Evolutionary conservation across 352 stramenopile genomes (phyloP).

Genomic region (Phytophthora pluvialis): DNA sequence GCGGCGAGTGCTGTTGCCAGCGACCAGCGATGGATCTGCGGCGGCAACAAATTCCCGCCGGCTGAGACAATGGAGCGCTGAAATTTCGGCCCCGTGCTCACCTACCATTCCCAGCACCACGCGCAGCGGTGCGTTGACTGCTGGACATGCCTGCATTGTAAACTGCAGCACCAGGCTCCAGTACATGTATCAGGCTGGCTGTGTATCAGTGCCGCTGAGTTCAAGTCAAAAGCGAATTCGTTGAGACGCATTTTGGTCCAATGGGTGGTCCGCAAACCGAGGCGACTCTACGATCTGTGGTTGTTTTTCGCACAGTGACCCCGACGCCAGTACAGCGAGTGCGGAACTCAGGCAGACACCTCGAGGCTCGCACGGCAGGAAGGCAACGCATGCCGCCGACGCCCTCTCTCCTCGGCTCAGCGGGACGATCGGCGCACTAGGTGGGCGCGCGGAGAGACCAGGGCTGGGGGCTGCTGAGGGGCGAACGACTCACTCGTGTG

Average conservation of each 20-base stretch:
- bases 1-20: background rate
- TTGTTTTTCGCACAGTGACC: constrained; percentile 43
- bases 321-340: constrained; percentile 35
- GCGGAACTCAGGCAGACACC: constrained; percentile 33
- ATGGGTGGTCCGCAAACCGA: constrained; percentile 15
- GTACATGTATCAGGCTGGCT: background rate
- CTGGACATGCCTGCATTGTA: background rate
- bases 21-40: background rate
- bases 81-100: background rate
- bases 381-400: constrained; percentile 40
- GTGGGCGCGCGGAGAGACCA: constrained; percentile 4
- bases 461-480: constrained; percentile 1
- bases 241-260: constrained; percentile 30
- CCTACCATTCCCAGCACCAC: background rate
- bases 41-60: constrained; percentile 6
- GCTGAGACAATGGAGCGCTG: background rate
- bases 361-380: constrained; percentile 8
- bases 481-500: constrained; percentile 19
- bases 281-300: constrained; percentile 44
- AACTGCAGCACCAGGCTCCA: background rate
- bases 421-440: constrained; percentile 20
- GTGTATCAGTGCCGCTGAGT: background rate
- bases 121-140: background rate
- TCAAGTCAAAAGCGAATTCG: constrained; percentile 21
- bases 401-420: constrained; percentile 20